A percentile compares a stretch with the other conserved stretches of the same genome.
phyloP scores from a whole-genome alignment of 176 grass and related monocot species.

The Coix lacrymajobi region DNA sequence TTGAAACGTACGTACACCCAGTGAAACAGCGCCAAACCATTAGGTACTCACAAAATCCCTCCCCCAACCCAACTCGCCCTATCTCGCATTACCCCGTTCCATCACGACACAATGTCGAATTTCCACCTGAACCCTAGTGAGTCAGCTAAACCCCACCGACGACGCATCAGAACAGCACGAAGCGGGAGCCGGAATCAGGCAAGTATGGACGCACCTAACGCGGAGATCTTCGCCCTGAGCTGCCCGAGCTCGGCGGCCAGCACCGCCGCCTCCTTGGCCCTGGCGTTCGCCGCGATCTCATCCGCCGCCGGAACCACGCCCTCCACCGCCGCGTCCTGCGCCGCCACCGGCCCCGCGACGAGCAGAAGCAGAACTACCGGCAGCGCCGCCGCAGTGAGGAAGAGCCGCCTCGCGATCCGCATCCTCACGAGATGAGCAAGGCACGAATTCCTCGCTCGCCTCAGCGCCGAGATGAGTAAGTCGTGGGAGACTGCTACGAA shows the following conservation, averaged over 20 bases:
- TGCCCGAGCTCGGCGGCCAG: slow-evolving; percentile 31
- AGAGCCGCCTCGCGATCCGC: slow-evolving; percentile 21
- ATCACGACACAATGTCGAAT: neutral
- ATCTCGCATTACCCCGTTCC: neutral
- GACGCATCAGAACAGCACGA: neutral
- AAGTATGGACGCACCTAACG: slow-evolving; percentile 31
- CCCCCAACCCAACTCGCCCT: neutral
- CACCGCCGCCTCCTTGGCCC: slow-evolving; percentile 37
- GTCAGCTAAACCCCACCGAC: slow-evolving; percentile 18
- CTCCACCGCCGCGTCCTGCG: slow-evolving; percentile 34
- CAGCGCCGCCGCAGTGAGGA: neutral
- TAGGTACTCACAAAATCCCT: neutral
- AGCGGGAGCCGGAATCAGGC: neutral
- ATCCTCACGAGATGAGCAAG: slow-evolving; percentile 16
- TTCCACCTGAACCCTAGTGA: slow-evolving; percentile 26
- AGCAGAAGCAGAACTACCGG: neutral
- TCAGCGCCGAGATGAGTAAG: neutral
- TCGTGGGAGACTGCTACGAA: neutral
- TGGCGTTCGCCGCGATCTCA: slow-evolving; percentile 25
- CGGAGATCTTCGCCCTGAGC: slow-evolving; percentile 41
- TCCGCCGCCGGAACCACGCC: slow-evolving; percentile 1
- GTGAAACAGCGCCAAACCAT: neutral
- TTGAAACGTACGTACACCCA: neutral
- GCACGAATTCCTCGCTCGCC: neutral
- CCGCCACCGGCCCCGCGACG: slow-evolving; percentile 7